Evolutionary conservation across 495 filamentous ascomycete species (phyloP).

Genomic region (Penicillium arizonense): DNA sequence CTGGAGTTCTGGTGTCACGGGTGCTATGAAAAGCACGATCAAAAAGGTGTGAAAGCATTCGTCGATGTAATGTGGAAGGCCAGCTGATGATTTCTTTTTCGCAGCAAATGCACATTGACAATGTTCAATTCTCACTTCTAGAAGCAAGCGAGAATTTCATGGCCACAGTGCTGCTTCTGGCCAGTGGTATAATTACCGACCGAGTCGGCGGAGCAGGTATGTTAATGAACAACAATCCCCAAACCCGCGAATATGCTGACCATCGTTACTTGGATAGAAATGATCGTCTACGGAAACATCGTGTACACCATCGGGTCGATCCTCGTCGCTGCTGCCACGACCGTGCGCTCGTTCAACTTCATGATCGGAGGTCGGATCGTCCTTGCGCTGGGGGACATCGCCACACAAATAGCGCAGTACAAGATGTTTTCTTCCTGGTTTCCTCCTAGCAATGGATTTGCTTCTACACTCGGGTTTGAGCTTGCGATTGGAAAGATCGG

Average conservation of each 20-base stretch:
- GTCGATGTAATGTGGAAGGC: background rate
- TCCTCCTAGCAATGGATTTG: slow-evolving; percentile 44
- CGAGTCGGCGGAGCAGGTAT: slow-evolving; percentile 43
- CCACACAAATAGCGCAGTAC: slow-evolving; percentile 46
- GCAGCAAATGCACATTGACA: slow-evolving; percentile 39
- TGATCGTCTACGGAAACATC: slow-evolving; percentile 46
- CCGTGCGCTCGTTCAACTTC: slow-evolving; percentile 41
- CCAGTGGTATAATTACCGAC: slow-evolving; percentile 44
- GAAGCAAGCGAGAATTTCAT: slow-evolving; percentile 49
- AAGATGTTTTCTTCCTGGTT: slow-evolving; percentile 53
- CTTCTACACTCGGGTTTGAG: slow-evolving; percentile 41
- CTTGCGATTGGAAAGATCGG: slow-evolving; percentile 43
- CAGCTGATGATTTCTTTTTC: background rate
- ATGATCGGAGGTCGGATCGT: slow-evolving; percentile 45
- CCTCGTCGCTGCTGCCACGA: slow-evolving; percentile 41
- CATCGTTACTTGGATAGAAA: slow-evolving; percentile 16
- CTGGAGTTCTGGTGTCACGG: slow-evolving; percentile 42
- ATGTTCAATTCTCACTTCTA: slow-evolving; percentile 42
- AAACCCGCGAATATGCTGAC: background rate
- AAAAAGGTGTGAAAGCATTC: slow-evolving; percentile 33
- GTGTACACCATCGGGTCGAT: slow-evolving; percentile 47
- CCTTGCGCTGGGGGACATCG: slow-evolving; percentile 43
- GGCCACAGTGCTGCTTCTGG: slow-evolving; percentile 40
- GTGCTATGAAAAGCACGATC: slow-evolving; percentile 46
- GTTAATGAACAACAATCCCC: background rate